phyloP scores from a whole-genome alignment of 1,284 basidiomycete genomes.

The Rhodotorula glutinis region DNA sequence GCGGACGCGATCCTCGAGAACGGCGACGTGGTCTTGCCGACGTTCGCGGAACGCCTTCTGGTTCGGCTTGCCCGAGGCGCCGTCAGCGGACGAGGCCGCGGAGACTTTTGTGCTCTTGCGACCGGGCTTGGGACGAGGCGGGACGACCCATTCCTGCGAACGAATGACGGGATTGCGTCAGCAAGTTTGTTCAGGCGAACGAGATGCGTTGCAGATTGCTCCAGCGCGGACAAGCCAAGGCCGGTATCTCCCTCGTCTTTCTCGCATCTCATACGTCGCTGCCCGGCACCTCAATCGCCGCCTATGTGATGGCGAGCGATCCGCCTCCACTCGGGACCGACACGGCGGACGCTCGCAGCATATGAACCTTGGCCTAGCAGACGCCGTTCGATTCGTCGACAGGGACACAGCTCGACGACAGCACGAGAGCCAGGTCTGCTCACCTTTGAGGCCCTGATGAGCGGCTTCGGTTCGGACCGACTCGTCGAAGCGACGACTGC shows the following conservation, averaged over 20 bases:
- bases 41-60: slow-evolving; percentile 42
- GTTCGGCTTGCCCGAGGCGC: slow-evolving; percentile 3
- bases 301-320: too few species aligned
- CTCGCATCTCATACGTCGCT: too few species aligned
- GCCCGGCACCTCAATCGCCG: too few species aligned
- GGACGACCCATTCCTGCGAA: slow-evolving; percentile 41
- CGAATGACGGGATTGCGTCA: background rate
- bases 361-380: too few species aligned
- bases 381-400: too few species aligned
- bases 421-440: background rate
- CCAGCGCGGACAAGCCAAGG: too few species aligned
- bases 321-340: too few species aligned
- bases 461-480: slow-evolving; percentile 2
- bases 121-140: slow-evolving; percentile 43
- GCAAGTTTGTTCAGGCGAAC: background rate
- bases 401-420: too few species aligned
- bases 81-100: slow-evolving; percentile 1
- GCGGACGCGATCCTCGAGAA: slow-evolving; percentile 42
- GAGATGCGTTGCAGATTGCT: background rate
- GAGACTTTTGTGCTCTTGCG: slow-evolving; percentile 34
- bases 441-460: slow-evolving; percentile 4
- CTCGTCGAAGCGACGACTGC: background rate
- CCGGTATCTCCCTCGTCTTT: too few species aligned
- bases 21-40: slow-evolving; percentile 38
- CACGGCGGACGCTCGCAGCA: too few species aligned